Percentiles rank a stretch among this genome's conserved stretches.
phyloP scores from a whole-genome alignment of 495 filamentous ascomycete genomes.

The Entonaema liquescens region DNA sequence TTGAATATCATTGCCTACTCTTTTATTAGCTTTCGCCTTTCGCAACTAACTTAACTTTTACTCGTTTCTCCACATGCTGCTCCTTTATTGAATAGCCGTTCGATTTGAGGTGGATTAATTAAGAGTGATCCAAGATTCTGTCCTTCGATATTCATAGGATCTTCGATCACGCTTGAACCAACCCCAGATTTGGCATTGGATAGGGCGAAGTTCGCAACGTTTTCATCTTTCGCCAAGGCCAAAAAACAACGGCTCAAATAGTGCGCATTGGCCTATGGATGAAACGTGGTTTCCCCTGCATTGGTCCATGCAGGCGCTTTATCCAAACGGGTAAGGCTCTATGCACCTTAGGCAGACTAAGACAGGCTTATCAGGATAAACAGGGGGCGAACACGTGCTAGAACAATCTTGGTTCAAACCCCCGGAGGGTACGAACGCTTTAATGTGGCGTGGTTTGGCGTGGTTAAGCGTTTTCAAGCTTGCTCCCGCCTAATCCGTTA shows the following conservation, averaged over 20 bases:
- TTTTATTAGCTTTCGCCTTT: background rate
- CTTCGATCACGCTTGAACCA: slow-evolving; percentile 3
- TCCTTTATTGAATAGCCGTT: background rate
- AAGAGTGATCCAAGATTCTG: background rate
- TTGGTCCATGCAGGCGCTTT: slow-evolving; percentile 32
- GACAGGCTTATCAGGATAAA: background rate
- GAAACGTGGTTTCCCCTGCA: slow-evolving; percentile 42
- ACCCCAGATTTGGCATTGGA: slow-evolving; percentile 29
- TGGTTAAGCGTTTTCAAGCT: no score
- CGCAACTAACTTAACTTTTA: background rate
- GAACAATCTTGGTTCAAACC: slow-evolving; percentile 20
- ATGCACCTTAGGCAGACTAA: slow-evolving; percentile 6
- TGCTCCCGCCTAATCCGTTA: background rate
- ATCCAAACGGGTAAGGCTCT: slow-evolving; percentile 32
- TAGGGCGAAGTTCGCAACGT: slow-evolving; percentile 3
- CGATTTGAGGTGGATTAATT: background rate
- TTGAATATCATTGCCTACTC: background rate
- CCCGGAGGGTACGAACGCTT: slow-evolving; percentile 14
- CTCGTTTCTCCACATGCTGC: background rate
- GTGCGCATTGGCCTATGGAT: slow-evolving; percentile 21
- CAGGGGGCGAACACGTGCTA: slow-evolving; percentile 17
- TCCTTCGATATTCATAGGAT: background rate
- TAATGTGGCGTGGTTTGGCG: background rate
- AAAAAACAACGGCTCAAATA: background rate
- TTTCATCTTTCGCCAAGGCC: slow-evolving; percentile 8